Evolutionary conservation across 805 yeast species (phyloP).

Genomic region (Candida bentonensis): DNA sequence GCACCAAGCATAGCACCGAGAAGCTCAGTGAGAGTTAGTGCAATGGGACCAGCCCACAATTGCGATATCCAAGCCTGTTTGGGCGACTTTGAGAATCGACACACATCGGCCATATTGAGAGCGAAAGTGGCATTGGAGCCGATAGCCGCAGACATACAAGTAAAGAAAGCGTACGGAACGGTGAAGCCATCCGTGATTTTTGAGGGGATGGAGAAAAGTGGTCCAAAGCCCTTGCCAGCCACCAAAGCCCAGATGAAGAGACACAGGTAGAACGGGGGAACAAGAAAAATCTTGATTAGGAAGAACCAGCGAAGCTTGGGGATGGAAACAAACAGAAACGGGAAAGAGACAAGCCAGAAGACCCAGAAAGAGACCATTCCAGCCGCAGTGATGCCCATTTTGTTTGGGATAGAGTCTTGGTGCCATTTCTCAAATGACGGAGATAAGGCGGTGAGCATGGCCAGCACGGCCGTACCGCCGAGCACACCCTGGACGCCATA

Average conservation of each 20-base stretch:
- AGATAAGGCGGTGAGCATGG: conserved; percentile 26
- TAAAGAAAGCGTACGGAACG: conserved; percentile 31
- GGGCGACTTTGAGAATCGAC: conserved; percentile 29
- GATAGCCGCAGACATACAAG: conserved; percentile 30
- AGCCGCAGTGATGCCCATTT: conserved; percentile 27
- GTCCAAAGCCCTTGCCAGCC: conserved; percentile 31
- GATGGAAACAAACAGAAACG: conserved; percentile 32
- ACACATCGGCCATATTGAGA: conserved; percentile 35
- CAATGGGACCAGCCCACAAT: conserved; percentile 25
- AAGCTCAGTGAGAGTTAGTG: conserved; percentile 31
- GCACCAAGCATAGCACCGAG: conserved; percentile 34
- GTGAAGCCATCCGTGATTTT: conserved; percentile 23
- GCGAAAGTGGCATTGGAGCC: conserved; percentile 36
- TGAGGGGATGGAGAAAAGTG: conserved; percentile 23
- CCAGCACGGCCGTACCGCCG: conserved; percentile 25
- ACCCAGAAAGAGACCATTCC: conserved; percentile 28
- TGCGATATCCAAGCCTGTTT: conserved; percentile 7
- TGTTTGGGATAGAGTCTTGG: conserved; percentile 9
- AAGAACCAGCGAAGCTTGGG: conserved; percentile 32
- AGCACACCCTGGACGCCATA: conserved; percentile 23
- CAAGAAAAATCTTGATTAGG: conserved; percentile 29
- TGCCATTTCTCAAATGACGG: conserved; percentile 28
- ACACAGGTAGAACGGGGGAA: conserved; percentile 30
- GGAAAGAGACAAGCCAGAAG: conserved; percentile 32
- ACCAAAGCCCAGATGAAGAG: conserved; percentile 33